These are phyloP conservation scores for Rhizophora mangle DNA, from an alignment of 345 rosid species.

Conservation along the genomic window DNA sequence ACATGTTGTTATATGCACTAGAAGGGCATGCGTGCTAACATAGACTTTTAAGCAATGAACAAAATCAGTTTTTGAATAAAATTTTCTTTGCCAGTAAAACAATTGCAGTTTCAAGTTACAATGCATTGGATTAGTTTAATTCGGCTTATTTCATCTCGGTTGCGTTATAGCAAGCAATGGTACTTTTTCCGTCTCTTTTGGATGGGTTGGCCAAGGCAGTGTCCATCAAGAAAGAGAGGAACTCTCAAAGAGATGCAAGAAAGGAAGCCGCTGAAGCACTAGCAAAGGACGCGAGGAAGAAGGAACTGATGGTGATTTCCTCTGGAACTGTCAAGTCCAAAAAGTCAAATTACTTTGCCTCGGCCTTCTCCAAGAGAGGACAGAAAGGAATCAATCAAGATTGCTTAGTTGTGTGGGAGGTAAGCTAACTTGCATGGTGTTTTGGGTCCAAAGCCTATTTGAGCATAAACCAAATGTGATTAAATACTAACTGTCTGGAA, in stretches of 20 bases:
- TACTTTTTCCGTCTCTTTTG: conserved; percentile 51
- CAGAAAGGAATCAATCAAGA: conserved; percentile 30
- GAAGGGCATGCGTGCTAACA: too few species aligned
- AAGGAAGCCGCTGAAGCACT: conserved; percentile 59
- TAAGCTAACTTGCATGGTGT: too few species aligned
- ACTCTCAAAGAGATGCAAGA: conserved; percentile 39
- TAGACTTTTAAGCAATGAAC: too few species aligned
- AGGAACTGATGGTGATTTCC: conserved; percentile 51
- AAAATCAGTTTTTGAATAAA: too few species aligned
- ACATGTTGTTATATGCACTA: too few species aligned
- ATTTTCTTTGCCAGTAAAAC: too few species aligned
- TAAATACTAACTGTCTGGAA: too few species aligned
- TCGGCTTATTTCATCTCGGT: too few species aligned
- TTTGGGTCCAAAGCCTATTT: too few species aligned
- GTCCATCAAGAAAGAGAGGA: conserved; percentile 55
- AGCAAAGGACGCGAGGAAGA: conserved; percentile 70
- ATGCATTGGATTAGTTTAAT: neutral
- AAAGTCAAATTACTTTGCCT: conserved; percentile 46
- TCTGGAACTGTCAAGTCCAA: conserved; percentile 50
- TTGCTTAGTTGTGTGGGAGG: too few species aligned
- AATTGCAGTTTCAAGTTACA: conserved; percentile 9
- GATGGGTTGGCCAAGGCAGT: conserved; percentile 61
- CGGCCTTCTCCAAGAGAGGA: conserved; percentile 75
- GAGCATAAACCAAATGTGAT: too few species aligned
- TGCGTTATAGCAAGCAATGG: conserved; percentile 32